Base-by-base conservation (phyloP, 768 basidiomycete genomes). In the Tylopilus subfusipes region DNA sequence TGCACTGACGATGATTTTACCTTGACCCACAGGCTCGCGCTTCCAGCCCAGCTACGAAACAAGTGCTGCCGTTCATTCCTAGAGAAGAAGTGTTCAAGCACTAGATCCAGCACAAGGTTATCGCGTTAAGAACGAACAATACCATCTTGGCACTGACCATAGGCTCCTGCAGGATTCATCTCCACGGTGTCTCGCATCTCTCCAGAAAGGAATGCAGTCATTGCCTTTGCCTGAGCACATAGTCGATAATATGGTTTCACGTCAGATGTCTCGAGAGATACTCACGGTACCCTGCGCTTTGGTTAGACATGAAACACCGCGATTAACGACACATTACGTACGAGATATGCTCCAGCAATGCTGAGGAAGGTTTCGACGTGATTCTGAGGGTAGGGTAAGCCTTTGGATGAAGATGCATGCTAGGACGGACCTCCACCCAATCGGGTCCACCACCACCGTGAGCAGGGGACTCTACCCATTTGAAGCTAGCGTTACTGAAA, bases 111-210 rank as follows among this genome's bases (percentile, higher is more conserved):
- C 18, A 33, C 52, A 18, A 52, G 29, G 13, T 4, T 18, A 57
- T 43, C 36, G 21, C 5, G 24, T 29, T 46, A 24, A 18, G 53
- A 24, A 24, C 25, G n/a, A 25, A 45, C 25, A 19, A 3, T 21
- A 36, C 21, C 25, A 24, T 42, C 44, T 21, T 33, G 19, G 19
- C 10, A 58, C 75, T 27, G 46, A 86, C 86, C 85, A 67, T 90
- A 89, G 46, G 85, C 82, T 16, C 87, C 90, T 14, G 86, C 88
- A 14, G 87, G 87, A 64, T 88, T 84, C 73, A 94, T 78, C 65
- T 91, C 84, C 5, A 93, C 90, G 0, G 93, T 95, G 60, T 96
- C 92, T 67, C 88, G 87, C 86, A 98, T 97, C 72, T 98, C 96
- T 12, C 96, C 96, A 0, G 91, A 93, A 38, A 98, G 75, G 68